phyloP scores from a whole-genome alignment of 148 eudicot species.

The Cornus controversa region DNA sequence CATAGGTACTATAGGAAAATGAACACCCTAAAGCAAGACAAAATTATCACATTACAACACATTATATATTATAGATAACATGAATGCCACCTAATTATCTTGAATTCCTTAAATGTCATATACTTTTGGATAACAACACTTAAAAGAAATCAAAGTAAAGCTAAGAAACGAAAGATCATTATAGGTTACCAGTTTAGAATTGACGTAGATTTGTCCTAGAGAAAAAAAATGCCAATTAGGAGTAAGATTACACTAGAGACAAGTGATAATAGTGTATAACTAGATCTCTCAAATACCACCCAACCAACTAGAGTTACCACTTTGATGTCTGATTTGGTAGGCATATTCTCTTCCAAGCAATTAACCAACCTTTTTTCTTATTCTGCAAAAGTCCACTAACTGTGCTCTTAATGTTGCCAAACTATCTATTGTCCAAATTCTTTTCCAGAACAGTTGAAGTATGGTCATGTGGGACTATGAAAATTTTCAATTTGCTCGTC shows the following conservation, averaged over 20 bases:
- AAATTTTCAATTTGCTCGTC: too few species aligned
- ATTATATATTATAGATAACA: neutral
- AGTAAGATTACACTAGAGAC: conserved; percentile 73
- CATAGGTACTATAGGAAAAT: conserved; percentile 1
- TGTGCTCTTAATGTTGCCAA: too few species aligned
- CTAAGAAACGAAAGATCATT: neutral
- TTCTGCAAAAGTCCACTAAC: too few species aligned
- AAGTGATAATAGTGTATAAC: conserved; percentile 65
- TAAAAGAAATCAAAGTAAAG: neutral
- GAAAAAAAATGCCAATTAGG: conserved; percentile 64
- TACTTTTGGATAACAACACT: neutral
- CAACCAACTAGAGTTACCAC: conserved; percentile 45
- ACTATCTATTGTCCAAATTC: too few species aligned
- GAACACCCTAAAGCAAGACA: neutral
- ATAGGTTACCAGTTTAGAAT: conserved; percentile 81
- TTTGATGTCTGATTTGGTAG: too few species aligned
- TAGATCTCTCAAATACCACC: conserved; percentile 82
- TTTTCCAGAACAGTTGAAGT: too few species aligned
- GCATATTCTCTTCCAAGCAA: too few species aligned
- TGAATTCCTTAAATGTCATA: neutral
- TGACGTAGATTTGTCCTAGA: conserved; percentile 91
- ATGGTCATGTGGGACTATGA: too few species aligned
- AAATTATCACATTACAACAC: neutral
- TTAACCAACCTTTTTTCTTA: too few species aligned
- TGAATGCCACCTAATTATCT: neutral